Evolutionary conservation across 208 protist genomes (phyloP).

Genomic region (Acanthamoeba healyi): DNA sequence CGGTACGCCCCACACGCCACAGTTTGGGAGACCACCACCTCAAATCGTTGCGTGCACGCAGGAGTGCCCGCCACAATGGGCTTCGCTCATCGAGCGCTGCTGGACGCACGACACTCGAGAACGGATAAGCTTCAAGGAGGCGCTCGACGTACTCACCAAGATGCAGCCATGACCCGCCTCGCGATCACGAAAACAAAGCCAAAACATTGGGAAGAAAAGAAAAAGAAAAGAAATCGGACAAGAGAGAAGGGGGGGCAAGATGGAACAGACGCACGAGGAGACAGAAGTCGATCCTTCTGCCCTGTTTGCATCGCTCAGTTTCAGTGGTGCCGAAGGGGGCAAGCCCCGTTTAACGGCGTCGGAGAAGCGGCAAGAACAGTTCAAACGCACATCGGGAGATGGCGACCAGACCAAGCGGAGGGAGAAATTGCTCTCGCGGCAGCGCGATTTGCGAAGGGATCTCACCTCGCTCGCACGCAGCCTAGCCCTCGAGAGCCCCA

Average conservation of each 20-base stretch:
- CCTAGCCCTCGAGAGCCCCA: not conserved
- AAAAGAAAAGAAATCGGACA: too few relatives aligned
- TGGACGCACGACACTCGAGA: constrained; percentile 24
- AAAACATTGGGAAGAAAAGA: too few relatives aligned
- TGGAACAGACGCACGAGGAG: not conserved
- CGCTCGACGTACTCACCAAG: not conserved
- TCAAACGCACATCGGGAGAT: constrained; percentile 32
- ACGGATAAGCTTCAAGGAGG: not conserved
- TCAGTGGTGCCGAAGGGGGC: not conserved
- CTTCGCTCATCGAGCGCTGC: not conserved
- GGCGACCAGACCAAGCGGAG: constrained; percentile 34
- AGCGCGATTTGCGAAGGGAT: constrained; percentile 44
- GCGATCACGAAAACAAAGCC: too few relatives aligned
- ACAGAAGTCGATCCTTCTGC: not conserved
- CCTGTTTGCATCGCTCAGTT: not conserved
- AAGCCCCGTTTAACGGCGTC: not conserved
- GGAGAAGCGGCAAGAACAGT: not conserved
- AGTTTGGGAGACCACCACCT: not conserved
- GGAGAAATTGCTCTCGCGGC: not conserved
- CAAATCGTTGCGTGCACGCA: not conserved
- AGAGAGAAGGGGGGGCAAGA: too few relatives aligned
- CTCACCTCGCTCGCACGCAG: constrained; percentile 13
- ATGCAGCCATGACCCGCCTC: not conserved
- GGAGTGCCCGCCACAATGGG: not conserved
- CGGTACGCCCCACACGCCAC: not conserved